Base-by-base conservation (phyloP, 805 yeast genomes). In the Ogataea sp. region DNA sequence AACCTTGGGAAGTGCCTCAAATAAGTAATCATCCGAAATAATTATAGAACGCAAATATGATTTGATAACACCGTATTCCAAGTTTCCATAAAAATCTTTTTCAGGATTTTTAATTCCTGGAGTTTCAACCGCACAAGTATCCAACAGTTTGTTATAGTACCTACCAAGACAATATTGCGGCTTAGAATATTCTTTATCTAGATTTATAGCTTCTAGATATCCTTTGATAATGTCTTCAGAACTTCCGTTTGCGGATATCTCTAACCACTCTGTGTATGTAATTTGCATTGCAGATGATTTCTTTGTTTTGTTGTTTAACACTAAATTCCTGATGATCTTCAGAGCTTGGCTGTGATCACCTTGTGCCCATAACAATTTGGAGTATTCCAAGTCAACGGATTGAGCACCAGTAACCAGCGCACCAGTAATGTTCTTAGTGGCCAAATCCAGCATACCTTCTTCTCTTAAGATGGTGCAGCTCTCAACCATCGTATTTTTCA, bases 291-390 rank as follows among this genome's bases (percentile, higher is more conserved):
- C 59, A 11, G 55, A 34, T 26, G 48, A 45, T 7, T 53, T 55
- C 4, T 49, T 43, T 2, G 61, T 49, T 15, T 44, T 43, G 3
- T 39, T 20, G 1, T 42, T 44, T 1, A 49, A 29, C 10, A 52
- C 42, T 2, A 75, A 57, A 14, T 70, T 67, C 8, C 70, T 70
- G 28, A 85, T 62, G 7, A 76, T 66, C 38, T 82, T 78, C 33
- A 90, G 68, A 0, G 97, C 97, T 48, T 87, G 81, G 20, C 88
- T 73, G 43, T 77, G 85, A 45, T 87, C 94, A 1, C 95, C 96
- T 53, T 84, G 86, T 3, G 78, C 81, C 97, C 97, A 90, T 30
- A 87, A 59, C 8, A 93, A 67, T 41, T 83, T 79, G 0, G 96
- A 81, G 56, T 83, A 81, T 54, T 88, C 95, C 30, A 83, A 59